Evolutionary conservation across 495 filamentous ascomycete species (phyloP), one percentile per base, ranked within the genome.

Genomic region (Aspergillus bertholletiae): DNA sequence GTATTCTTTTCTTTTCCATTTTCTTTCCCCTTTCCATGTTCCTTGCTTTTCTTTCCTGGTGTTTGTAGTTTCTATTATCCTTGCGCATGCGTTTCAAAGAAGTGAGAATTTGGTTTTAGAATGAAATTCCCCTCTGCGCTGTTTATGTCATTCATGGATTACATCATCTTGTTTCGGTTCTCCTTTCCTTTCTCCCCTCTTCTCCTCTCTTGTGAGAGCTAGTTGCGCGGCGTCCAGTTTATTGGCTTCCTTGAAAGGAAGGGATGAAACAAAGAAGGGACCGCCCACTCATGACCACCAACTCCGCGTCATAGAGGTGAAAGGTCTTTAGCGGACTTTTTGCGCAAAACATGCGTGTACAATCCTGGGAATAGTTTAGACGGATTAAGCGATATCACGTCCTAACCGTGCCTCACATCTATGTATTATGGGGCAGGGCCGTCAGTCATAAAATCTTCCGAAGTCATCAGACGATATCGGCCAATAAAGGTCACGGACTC

Each of bases 401-500:
- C 30, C 32, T n/a, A 35, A 39, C 23, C 22, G 49, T 41, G 13
- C 21, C 17, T 41, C 20, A 23, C 18, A 22, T n/a, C 30, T 18
- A 22, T 37, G 17, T 22, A 21, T 17, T 18, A 30, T 15, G 18
- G 7, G 45, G 6, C 18, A 30, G 26, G 21, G 35, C 43, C 43
- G 17, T 53, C 41, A 44, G 51, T 28, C 28, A 37, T 20, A 1
- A 23, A 49, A 35, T 35, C 27, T 5, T 45, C 51, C 51, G 18
- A 46, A 50, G 54, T 57, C 51, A 61, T 27, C 54, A 30, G 58
- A 47, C 52, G n/a, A 12, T 35, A 17, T 21, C 9, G 34, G 12
- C 55, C 55, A 61, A 57, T 57, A 3, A 43, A 57, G 41, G 46
- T 46, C 55, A 49, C 24, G 37, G 49, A 55, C 44, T 47, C 46